Evolutionary conservation across 2,329 filamentous ascomycete genomes (phyloP).

Genomic region (Plenodomus lindquistii): DNA sequence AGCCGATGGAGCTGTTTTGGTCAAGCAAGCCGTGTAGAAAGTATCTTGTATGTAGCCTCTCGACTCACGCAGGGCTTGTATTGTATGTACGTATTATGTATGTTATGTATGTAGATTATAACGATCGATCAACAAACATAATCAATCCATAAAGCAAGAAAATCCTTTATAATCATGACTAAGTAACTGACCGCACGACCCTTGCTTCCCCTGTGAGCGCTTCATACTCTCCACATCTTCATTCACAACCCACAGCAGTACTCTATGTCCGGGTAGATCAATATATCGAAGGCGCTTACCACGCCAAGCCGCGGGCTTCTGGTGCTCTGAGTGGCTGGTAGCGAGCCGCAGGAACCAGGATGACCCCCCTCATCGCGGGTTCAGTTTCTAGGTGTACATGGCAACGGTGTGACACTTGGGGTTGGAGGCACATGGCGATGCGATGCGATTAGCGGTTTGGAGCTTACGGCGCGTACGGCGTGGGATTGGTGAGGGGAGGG

Average conservation of each 20-base stretch:
- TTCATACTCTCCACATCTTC: background rate
- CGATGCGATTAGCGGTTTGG: background rate
- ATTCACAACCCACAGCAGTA: background rate
- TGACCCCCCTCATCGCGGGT: too few relatives aligned
- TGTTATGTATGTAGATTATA: too few relatives aligned
- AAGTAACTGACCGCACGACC: too few relatives aligned
- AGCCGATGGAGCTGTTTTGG: slow-evolving; percentile 3
- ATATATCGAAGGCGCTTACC: slow-evolving; percentile 33
- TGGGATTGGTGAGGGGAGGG: slow-evolving; percentile 9
- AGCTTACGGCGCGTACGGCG: slow-evolving; percentile 2
- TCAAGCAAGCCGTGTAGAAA: slow-evolving; percentile 23
- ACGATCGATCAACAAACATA: too few relatives aligned
- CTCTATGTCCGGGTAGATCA: slow-evolving; percentile 2
- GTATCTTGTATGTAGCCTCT: slow-evolving; percentile 30
- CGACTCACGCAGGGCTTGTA: slow-evolving; percentile 45
- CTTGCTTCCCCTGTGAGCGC: background rate
- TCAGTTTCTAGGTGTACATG: too few relatives aligned
- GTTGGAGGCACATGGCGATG: background rate
- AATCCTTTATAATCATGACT: too few relatives aligned
- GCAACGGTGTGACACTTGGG: slow-evolving; percentile 37
- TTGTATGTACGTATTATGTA: slow-evolving; percentile 4
- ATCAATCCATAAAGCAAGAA: too few relatives aligned
- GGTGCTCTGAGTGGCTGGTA: slow-evolving; percentile 21
- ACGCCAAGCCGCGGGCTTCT: slow-evolving; percentile 18
- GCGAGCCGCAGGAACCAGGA: slow-evolving; percentile 21